Conservation (phyloP, 805 yeast species). For the Soucietia sequanensis region DNA sequence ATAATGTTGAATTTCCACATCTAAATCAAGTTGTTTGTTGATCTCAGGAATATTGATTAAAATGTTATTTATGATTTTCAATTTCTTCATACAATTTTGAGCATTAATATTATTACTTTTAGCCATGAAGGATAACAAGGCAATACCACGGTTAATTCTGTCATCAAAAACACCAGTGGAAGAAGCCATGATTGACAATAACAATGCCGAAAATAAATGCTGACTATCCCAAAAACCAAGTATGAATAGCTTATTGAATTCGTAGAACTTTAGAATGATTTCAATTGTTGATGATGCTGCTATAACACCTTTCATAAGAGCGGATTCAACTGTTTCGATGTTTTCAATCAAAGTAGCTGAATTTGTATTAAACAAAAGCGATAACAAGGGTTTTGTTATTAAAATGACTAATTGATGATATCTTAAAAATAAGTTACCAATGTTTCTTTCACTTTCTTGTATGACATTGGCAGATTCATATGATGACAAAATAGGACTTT, state of each 20-base stretch:
- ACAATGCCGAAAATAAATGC: slow-evolving; percentile 33
- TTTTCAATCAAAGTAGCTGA: slow-evolving; percentile 21
- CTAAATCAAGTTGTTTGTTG: slow-evolving; percentile 17
- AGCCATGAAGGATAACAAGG: slow-evolving; percentile 35
- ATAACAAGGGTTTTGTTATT: slow-evolving; percentile 33
- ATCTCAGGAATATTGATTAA: slow-evolving; percentile 24
- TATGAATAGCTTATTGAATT: slow-evolving; percentile 25
- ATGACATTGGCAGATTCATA: slow-evolving; percentile 20
- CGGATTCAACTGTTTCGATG: slow-evolving; percentile 19
- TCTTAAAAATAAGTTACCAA: slow-evolving; percentile 34
- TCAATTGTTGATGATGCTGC: slow-evolving; percentile 31
- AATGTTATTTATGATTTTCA: slow-evolving; percentile 21
- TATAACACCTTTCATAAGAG: slow-evolving; percentile 26
- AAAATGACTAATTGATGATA: slow-evolving; percentile 33
- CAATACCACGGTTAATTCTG: slow-evolving; percentile 20
- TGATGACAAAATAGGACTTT: slow-evolving; percentile 24
- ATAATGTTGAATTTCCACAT: slow-evolving; percentile 11
- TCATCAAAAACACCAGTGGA: slow-evolving; percentile 18
- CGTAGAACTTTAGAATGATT: slow-evolving; percentile 26
- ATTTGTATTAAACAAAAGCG: slow-evolving; percentile 26
- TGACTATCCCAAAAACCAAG: slow-evolving; percentile 42
- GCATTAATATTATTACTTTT: slow-evolving; percentile 35
- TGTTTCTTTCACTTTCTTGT: slow-evolving; percentile 20
- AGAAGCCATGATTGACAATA: slow-evolving; percentile 26
- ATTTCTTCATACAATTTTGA: slow-evolving; percentile 24